These are phyloP conservation scores for Lentinus tigrinus DNA, from an alignment of 768 basidiomycete genomes.

Conservation along the genomic window DNA sequence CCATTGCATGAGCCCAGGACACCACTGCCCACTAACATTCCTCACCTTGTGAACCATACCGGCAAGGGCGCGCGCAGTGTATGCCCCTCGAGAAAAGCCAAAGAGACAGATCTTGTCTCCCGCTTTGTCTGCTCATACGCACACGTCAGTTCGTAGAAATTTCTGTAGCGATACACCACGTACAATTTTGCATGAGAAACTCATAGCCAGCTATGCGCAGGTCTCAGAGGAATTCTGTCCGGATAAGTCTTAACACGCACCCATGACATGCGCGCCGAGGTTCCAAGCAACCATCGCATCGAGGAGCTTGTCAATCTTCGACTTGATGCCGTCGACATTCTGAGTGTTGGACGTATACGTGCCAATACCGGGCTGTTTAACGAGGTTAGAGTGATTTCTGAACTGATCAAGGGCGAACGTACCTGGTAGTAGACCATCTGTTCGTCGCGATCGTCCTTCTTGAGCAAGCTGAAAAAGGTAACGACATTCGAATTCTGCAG, in stretches of 20 bases:
- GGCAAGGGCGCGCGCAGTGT: conserved; percentile 65
- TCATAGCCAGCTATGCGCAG: conserved; percentile 62
- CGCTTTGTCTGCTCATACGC: conserved; percentile 43
- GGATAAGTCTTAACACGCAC: conserved; percentile 40
- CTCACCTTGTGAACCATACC: conserved; percentile 72
- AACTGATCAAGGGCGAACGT: neutral
- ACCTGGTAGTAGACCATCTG: conserved; percentile 81
- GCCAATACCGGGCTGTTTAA: conserved; percentile 62
- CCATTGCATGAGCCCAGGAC: no score
- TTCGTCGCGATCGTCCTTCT: conserved; percentile 57
- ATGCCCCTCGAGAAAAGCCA: conserved; percentile 79
- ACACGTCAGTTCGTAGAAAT: neutral
- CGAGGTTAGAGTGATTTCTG: neutral
- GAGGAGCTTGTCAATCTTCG: conserved; percentile 51
- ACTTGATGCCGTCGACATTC: conserved; percentile 50
- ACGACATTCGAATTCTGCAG: conserved; percentile 71
- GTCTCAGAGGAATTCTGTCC: no score
- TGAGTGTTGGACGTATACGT: conserved; percentile 67
- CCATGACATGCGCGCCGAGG: conserved; percentile 72
- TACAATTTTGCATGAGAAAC: conserved; percentile 78
- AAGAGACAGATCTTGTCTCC: conserved; percentile 80
- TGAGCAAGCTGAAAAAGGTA: conserved; percentile 66
- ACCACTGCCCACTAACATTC: neutral
- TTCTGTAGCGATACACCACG: conserved; percentile 15
- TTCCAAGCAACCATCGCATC: conserved; percentile 65